Evolutionary conservation across 495 filamentous ascomycete species (phyloP), one percentile per base, ranked within the genome.

Genomic region (Venustampulla echinocandica): DNA sequence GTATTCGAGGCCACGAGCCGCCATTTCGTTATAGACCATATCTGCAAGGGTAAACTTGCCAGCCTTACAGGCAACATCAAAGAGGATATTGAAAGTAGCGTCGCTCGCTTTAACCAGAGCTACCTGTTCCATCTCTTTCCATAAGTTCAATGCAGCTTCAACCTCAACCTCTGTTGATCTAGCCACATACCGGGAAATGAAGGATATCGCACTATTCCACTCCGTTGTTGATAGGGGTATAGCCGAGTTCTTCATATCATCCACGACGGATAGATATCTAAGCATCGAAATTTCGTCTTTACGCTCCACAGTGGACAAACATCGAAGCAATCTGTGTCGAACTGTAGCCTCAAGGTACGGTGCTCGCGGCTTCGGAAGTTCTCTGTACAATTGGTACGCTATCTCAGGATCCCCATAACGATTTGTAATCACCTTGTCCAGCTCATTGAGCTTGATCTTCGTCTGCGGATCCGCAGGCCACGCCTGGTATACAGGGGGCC

Each of bases 21-120:
- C 62, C 80, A 95, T 89, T 64, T 97, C 90, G 42, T 76, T 69
- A 50, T 89, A 73, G 10, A 97, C 73, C 64, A 86, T 84, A 54
- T 95, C 84, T 1, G 86, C 88, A 28, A 97, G 77, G 1, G 66
- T 66, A 44, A 84, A 90, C 54, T 92, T 90, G 17, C 82, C 80
- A 1, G 88, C 79, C 62, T 89, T 93, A 36, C 84, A 77, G 23
- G 90, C 89, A 13, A 85, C 74, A 58, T 95, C 86, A 52, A 95
- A 95, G 22, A 98, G 76, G 44, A 94, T 84, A 61, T 86, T 90
- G 68, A 97, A 95, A 1, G 90, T 90, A 10, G 84, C 80, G 24
- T 74, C 68, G 52, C 78, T 84, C 24, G 69, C 74, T 49, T 66
- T 56, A n/a, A 88, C 61, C 4, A 75, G 72, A 14, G 79, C 79